phyloP scores from a whole-genome alignment of 768 basidiomycete genomes.

The Tricholoma sp. region DNA sequence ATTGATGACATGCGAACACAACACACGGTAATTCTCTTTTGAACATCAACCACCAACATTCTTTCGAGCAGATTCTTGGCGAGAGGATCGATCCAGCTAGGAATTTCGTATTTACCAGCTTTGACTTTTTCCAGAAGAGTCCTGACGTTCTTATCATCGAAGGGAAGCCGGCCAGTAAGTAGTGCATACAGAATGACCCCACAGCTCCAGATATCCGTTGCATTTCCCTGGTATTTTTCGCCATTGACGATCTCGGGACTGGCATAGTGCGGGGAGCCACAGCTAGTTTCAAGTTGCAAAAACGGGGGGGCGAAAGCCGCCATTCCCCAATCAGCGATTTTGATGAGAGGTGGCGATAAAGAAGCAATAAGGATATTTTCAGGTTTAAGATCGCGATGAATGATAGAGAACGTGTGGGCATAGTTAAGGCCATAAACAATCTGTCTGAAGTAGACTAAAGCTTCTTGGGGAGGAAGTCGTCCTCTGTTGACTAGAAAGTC shows the following conservation, averaged over 20 bases:
- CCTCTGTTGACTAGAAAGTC: constrained; percentile 93
- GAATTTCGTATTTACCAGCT: constrained; percentile 80
- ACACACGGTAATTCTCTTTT: constrained; percentile 73
- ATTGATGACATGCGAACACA: constrained; percentile 1
- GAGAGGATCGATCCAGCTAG: constrained; percentile 71
- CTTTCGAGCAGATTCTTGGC: constrained; percentile 79
- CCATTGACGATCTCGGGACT: constrained; percentile 96
- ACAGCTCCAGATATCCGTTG: constrained; percentile 95
- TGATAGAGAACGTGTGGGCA: constrained; percentile 95
- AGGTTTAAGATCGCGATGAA: constrained; percentile 96
- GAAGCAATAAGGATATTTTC: constrained; percentile 94
- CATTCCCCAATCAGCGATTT: constrained; percentile 99
- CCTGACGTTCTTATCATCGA: constrained; percentile 86
- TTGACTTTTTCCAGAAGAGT: constrained; percentile 83
- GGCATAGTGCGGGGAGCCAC: constrained; percentile 95
- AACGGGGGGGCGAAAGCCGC: constrained; percentile 89
- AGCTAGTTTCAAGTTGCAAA: constrained; percentile 86
- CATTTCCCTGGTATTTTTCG: constrained; percentile 80
- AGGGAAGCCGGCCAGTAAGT: constrained; percentile 86
- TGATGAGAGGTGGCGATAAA: constrained; percentile 75
- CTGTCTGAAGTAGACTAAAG: constrained; percentile 90
- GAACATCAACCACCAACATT: constrained; percentile 88
- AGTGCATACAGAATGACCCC: constrained; percentile 92
- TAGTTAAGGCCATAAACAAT: constrained; percentile 95
- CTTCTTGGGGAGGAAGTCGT: constrained; percentile 73